Evolutionary conservation across 768 basidiomycete species (phyloP).

Genomic region (Postia placenta): DNA sequence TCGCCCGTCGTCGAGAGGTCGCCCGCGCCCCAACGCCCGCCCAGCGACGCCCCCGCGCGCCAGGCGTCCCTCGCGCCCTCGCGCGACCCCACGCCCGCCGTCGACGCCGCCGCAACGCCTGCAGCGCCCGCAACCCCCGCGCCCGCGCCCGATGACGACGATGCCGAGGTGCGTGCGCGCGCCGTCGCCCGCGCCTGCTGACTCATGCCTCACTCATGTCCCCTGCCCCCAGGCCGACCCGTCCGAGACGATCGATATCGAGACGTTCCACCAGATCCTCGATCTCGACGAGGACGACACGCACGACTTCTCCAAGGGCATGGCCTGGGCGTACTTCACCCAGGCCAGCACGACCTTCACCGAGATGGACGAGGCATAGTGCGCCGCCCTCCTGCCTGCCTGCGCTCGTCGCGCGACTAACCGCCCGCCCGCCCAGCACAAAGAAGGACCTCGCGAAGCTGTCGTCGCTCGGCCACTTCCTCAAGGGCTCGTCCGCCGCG

Average conservation of each 20-base stretch:
- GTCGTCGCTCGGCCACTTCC: conserved; percentile 81
- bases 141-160: conserved; percentile 6
- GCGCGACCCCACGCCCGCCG: background rate
- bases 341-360: conserved; percentile 76
- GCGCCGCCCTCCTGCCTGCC: conserved; percentile 29
- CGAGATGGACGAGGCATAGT: conserved; percentile 78
- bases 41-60: conserved; percentile 1
- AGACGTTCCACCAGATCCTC: conserved; percentile 78
- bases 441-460: conserved; percentile 58
- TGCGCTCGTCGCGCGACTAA: conserved; percentile 1
- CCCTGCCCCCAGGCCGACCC: conserved; percentile 11
- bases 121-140: background rate
- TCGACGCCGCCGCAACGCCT: background rate
- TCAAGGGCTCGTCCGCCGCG: conserved; percentile 96
- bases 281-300: conserved; percentile 87
- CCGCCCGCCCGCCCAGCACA: conserved; percentile 9
- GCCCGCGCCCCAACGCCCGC: conserved; percentile 5
- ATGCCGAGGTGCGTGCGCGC: conserved; percentile 6
- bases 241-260: conserved; percentile 62
- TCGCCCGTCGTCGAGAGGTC: conserved; percentile 4
- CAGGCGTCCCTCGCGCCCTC: background rate
- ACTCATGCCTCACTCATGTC: background rate
- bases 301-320: conserved; percentile 69
- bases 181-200: background rate
- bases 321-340: conserved; percentile 74